Percentiles rank a stretch among this genome's conserved stretches.
Evolutionary conservation across 441 rosid genomes (phyloP).

Genomic region (Bocquillonia castaneifolia): DNA sequence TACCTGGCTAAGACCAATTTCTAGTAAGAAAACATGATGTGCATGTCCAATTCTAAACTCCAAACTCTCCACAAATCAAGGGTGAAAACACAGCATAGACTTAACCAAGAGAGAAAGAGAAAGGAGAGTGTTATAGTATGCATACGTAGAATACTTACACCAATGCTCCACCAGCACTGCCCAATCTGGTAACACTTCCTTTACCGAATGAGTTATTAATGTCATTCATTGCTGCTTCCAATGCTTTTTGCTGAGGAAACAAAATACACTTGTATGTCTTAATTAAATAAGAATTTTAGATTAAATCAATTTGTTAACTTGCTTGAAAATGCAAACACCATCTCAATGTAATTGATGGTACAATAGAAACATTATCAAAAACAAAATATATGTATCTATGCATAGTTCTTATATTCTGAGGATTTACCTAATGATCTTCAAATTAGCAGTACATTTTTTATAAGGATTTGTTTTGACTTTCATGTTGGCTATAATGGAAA

Average conservation of each 20-base stretch:
- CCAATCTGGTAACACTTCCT: conserved; percentile 93
- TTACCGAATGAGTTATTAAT: conserved; percentile 81
- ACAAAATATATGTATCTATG: background rate
- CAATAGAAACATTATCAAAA: no score
- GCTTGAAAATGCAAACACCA: background rate
- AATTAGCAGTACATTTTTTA: no score
- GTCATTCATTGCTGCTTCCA: conserved; percentile 93
- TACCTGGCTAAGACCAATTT: conserved; percentile 7
- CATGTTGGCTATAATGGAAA: no score
- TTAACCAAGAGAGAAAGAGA: background rate
- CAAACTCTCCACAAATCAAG: background rate
- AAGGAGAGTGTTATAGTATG: background rate
- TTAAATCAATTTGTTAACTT: background rate
- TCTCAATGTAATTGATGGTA: background rate
- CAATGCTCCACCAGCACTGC: conserved; percentile 88
- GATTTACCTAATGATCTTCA: no score
- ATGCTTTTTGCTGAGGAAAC: conserved; percentile 71
- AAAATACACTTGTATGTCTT: background rate
- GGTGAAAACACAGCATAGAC: background rate
- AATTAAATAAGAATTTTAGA: background rate
- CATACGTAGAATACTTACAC: conserved; percentile 53
- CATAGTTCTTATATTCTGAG: background rate
- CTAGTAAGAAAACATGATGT: background rate
- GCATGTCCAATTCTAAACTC: background rate
- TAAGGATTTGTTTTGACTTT: no score